Evolutionary conservation across 768 basidiomycete genomes (phyloP).

Genomic region (Lactifluus subvellereus): DNA sequence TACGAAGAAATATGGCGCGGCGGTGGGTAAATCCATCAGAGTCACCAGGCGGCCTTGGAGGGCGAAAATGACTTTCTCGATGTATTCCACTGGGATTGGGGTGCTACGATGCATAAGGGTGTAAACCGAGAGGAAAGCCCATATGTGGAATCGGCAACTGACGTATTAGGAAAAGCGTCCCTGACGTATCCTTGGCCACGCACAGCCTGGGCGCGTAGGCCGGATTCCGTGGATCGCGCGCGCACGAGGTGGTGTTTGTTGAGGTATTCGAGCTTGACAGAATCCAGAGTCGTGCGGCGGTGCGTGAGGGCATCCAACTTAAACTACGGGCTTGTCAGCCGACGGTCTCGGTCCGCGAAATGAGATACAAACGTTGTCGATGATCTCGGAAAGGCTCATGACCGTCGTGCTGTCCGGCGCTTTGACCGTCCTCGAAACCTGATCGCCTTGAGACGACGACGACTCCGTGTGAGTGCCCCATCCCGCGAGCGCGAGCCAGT

Average conservation of each 20-base stretch:
- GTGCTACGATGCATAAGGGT: neutral
- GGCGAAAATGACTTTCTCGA: slow-evolving; percentile 17
- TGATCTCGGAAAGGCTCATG: slow-evolving; percentile 57
- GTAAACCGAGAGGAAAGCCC: neutral
- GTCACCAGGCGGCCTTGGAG: slow-evolving; percentile 67
- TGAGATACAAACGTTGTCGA: slow-evolving; percentile 45
- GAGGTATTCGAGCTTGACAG: slow-evolving; percentile 73
- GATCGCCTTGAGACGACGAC: slow-evolving; percentile 27
- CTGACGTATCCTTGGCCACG: slow-evolving; percentile 51
- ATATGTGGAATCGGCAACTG: slow-evolving; percentile 11
- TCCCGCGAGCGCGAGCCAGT: slow-evolving; percentile 93
- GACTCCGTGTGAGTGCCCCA: slow-evolving; percentile 63
- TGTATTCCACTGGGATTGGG: slow-evolving; percentile 7
- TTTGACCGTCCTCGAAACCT: slow-evolving; percentile 26
- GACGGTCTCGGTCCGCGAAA: neutral
- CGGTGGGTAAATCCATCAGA: slow-evolving; percentile 60
- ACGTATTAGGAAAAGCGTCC: slow-evolving; percentile 57
- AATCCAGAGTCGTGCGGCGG: slow-evolving; percentile 76
- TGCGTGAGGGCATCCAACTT: slow-evolving; percentile 73
- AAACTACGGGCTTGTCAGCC: slow-evolving; percentile 45
- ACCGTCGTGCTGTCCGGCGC: slow-evolving; percentile 63
- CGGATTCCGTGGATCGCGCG: slow-evolving; percentile 44
- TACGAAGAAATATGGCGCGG: slow-evolving; percentile 75
- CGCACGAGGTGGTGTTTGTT: slow-evolving; percentile 81
- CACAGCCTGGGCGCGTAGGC: slow-evolving; percentile 47